A percentile compares a stretch with the other conserved stretches of the same genome.
These are phyloP conservation scores for Talaromyces ruber DNA, from an alignment of 495 filamentous ascomycete genomes.

Conservation along the genomic window DNA sequence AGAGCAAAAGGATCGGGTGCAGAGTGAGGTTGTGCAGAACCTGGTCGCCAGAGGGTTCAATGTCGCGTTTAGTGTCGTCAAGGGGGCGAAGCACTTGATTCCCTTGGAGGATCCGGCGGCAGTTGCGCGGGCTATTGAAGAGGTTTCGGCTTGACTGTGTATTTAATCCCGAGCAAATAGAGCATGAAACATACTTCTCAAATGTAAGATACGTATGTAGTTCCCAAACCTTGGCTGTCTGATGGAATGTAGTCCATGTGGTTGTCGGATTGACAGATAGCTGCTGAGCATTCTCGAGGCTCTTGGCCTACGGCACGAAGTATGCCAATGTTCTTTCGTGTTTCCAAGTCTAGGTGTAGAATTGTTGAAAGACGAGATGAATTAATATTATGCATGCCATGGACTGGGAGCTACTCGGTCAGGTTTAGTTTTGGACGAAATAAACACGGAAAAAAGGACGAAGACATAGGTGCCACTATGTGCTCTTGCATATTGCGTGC, in stretches of 20 bases:
- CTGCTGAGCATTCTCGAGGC: not conserved
- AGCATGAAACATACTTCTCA: slow-evolving; percentile 22
- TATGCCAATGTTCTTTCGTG: not conserved
- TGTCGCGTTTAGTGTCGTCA: not conserved
- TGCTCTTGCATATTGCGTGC: not conserved
- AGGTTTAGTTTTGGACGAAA: too few relatives aligned
- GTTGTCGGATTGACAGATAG: not conserved
- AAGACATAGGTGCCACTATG: too few relatives aligned
- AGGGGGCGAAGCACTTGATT: slow-evolving; percentile 4
- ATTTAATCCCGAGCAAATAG: slow-evolving; percentile 17
- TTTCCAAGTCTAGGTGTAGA: not conserved
- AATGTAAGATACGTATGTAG: not conserved
- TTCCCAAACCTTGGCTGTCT: not conserved
- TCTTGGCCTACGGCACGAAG: not conserved
- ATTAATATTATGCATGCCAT: not conserved
- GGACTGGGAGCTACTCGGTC: not conserved
- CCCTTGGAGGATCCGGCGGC: slow-evolving; percentile 4
- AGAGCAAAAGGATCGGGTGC: slow-evolving; percentile 24
- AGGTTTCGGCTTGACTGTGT: not conserved
- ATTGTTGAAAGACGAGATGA: not conserved
- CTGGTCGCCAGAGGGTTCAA: slow-evolving; percentile 10
- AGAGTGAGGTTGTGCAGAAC: slow-evolving; percentile 13
- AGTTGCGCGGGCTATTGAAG: slow-evolving; percentile 1
- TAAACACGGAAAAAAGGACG: too few relatives aligned
- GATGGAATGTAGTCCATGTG: not conserved